A percentile compares a stretch with the other conserved stretches of the same genome.
Evolutionary conservation across 2,329 filamentous ascomycete genomes (phyloP).

Genomic region (Chlorencoelia australis): DNA sequence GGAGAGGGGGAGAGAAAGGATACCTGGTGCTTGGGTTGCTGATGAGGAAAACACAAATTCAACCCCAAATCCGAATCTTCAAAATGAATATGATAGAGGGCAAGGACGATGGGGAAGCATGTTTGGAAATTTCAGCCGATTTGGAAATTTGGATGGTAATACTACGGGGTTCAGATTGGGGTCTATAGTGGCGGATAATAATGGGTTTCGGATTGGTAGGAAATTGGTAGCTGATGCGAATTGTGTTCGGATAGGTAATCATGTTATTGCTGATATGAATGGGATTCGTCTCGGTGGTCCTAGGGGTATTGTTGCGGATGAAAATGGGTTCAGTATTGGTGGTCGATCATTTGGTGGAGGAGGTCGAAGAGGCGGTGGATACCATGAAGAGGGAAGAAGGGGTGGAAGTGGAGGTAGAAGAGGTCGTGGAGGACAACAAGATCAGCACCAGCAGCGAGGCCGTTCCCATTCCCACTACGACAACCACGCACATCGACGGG

Average conservation of each 20-base stretch:
- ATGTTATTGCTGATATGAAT: conserved; percentile 29
- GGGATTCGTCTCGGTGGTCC: conserved; percentile 28
- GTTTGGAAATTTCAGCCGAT: conserved; percentile 6
- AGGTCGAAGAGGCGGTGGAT: conserved; percentile 1
- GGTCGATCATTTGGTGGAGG: conserved; percentile 12
- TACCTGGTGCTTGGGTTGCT: conserved; percentile 36
- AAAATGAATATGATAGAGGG: no score
- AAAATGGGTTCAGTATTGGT: conserved; percentile 14
- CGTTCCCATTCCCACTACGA: not conserved
- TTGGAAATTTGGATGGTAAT: conserved; percentile 3
- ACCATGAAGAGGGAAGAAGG: no score
- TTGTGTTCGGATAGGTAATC: conserved; percentile 18
- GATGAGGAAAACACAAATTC: conserved; percentile 26
- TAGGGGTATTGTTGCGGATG: conserved; percentile 16
- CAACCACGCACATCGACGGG: conserved; percentile 6
- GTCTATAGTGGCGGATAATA: conserved; percentile 8
- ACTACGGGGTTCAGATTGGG: conserved; percentile 8
- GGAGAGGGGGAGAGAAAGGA: conserved; percentile 7
- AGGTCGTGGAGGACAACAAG: not conserved
- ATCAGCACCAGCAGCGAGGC: not conserved
- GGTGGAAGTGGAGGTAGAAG: conserved; percentile 2
- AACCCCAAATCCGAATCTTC: no score
- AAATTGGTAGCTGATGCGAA: conserved; percentile 18
- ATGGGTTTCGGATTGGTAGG: conserved; percentile 7
- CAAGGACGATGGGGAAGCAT: no score